These are phyloP conservation scores for Excoecaria cochinchinensis DNA, from an alignment of 345 rosid genomes.

Conservation along the genomic window DNA sequence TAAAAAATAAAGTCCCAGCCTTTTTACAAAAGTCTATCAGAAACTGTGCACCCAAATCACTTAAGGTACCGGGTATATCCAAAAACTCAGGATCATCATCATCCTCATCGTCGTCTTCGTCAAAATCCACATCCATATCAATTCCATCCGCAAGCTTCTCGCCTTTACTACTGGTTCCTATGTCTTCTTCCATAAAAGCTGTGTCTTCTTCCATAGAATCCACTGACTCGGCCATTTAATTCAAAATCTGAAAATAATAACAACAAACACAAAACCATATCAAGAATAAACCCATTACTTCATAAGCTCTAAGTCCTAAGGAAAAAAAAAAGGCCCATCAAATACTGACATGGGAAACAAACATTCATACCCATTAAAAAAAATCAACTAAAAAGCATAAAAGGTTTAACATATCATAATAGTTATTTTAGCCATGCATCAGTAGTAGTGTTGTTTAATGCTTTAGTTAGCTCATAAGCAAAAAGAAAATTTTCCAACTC, in stretches of 20 bases:
- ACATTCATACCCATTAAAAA: background rate
- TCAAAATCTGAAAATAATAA: background rate
- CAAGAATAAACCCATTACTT: no score
- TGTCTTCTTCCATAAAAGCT: background rate
- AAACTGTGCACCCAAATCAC: constrained; percentile 48
- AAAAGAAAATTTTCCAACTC: no score
- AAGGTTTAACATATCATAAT: no score
- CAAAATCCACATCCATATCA: constrained; percentile 19
- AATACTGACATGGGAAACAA: background rate
- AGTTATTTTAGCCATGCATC: no score
- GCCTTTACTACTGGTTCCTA: constrained; percentile 25
- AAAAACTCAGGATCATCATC: constrained; percentile 32
- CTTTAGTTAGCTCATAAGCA: no score
- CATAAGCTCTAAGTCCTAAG: background rate
- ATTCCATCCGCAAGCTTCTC: constrained; percentile 20
- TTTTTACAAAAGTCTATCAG: constrained; percentile 57
- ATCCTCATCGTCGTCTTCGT: background rate
- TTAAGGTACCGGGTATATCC: constrained; percentile 21
- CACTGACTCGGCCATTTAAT: background rate
- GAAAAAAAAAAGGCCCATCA: background rate
- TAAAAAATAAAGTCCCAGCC: constrained; percentile 58
- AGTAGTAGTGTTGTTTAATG: no score
- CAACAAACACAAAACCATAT: background rate
- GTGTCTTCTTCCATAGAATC: constrained; percentile 9
- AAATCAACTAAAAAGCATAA: background rate